Conservation (phyloP, 1,139 yeast genomes). For the Blastobotrys buckinghamii region DNA sequence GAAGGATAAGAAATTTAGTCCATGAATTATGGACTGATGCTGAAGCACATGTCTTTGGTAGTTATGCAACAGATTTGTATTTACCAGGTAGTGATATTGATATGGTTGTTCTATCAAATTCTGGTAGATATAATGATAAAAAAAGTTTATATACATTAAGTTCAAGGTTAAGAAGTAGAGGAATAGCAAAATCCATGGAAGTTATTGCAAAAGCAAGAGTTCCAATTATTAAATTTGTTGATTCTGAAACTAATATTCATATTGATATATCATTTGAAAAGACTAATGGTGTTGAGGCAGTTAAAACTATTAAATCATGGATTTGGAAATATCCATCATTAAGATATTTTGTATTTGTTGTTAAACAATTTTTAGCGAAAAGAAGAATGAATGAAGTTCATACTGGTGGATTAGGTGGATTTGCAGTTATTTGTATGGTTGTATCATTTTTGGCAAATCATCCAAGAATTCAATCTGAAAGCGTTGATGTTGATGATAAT, state of each 20-base stretch:
- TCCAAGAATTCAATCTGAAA: constrained; percentile 65
- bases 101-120: constrained; percentile 71
- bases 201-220: constrained; percentile 91
- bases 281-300: constrained; percentile 81
- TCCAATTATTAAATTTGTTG: constrained; percentile 91
- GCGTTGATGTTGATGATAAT: constrained; percentile 65
- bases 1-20: constrained; percentile 53
- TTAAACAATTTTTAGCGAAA: constrained; percentile 80
- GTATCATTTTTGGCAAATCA: constrained; percentile 73
- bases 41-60: constrained; percentile 84
- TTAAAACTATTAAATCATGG: constrained; percentile 75
- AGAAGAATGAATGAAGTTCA: constrained; percentile 86
- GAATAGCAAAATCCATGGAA: constrained; percentile 67
- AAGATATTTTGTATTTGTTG: constrained; percentile 74
- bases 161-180: constrained; percentile 55
- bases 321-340: constrained; percentile 67
- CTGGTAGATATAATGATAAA: constrained; percentile 62
- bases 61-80: constrained; percentile 90
- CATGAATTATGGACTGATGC: constrained; percentile 71
- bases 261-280: constrained; percentile 92
- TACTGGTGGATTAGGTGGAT: constrained; percentile 95
- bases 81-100: constrained; percentile 97
- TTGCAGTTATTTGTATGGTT: constrained; percentile 81
- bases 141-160: constrained; percentile 69
- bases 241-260: constrained; percentile 62